These are phyloP conservation scores for Pseudogymnoascus sp. DNA, from an alignment of 2,329 filamentous ascomycete species.

Conservation along the genomic window DNA sequence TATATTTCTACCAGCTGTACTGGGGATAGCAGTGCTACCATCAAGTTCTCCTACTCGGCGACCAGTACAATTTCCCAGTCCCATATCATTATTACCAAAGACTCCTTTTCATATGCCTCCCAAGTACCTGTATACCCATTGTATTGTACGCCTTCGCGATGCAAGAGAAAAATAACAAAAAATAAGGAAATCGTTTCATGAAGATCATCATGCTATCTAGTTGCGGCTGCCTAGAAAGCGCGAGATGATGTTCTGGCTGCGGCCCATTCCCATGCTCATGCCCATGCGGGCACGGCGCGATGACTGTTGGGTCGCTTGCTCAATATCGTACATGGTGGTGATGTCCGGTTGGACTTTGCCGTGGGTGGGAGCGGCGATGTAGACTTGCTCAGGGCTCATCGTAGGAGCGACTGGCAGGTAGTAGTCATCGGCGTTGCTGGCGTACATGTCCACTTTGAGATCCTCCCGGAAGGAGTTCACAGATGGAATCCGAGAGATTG, in stretches of 20 bases:
- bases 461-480: conserved; percentile 3
- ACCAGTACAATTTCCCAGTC: neutral
- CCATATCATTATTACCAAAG: conserved; percentile 8
- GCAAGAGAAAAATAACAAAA: neutral
- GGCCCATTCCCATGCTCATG: conserved; percentile 7
- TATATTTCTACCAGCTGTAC: conserved; percentile 3
- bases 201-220: neutral
- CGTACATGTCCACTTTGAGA: conserved; percentile 4
- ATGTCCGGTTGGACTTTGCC: conserved; percentile 9
- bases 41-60: neutral
- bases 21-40: neutral
- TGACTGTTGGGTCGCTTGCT: neutral
- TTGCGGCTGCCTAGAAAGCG: neutral
- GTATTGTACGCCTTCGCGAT: conserved; percentile 3
- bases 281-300: conserved; percentile 1
- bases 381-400: conserved; percentile 10
- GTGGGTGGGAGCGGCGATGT: conserved; percentile 9
- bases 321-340: conserved; percentile 9
- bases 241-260: conserved; percentile 6
- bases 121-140: conserved; percentile 6
- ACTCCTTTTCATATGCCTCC: conserved; percentile 8
- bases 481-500: neutral
- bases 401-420: conserved; percentile 1
- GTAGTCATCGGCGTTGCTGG: neutral
- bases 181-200: neutral